These are phyloP conservation scores for Populus alba DNA, from an alignment of 345 rosid species.

Conservation along the genomic window DNA sequence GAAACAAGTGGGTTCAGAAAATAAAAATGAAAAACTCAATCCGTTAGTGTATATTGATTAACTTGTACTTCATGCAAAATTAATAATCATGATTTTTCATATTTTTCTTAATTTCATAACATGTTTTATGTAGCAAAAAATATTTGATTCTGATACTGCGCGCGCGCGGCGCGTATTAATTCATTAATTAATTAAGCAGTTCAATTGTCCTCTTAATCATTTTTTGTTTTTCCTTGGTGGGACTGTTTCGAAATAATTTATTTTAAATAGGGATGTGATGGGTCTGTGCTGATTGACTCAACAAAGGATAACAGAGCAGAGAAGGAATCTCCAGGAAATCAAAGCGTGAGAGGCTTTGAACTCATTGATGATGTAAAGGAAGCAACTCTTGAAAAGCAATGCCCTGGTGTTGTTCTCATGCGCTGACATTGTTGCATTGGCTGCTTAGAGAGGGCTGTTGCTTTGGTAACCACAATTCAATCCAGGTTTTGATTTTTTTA, in stretches of 20 bases:
- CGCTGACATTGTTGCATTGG: constrained; percentile 92
- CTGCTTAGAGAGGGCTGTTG: constrained; percentile 79
- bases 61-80: too few species aligned
- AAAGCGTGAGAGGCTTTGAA: constrained; percentile 80
- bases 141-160: too few species aligned
- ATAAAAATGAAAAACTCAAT: too few species aligned
- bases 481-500: too few species aligned
- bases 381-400: constrained; percentile 56
- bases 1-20: too few species aligned
- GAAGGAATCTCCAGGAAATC: constrained; percentile 85
- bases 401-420: constrained; percentile 96
- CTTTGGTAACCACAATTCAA: constrained; percentile 46
- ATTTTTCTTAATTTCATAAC: too few species aligned
- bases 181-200: too few species aligned
- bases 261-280: constrained; percentile 72
- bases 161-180: too few species aligned
- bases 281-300: constrained; percentile 76
- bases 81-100: too few species aligned
- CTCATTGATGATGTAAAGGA: constrained; percentile 77
- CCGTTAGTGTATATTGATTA: too few species aligned
- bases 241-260: not conserved
- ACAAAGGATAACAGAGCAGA: constrained; percentile 82
- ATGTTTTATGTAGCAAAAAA: too few species aligned
- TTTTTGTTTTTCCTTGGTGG: not conserved
- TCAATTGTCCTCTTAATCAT: too few species aligned